These are phyloP conservation scores for Cryptomeria japonica DNA, from an alignment of 75 land plant genomes.

Conservation along the genomic window DNA sequence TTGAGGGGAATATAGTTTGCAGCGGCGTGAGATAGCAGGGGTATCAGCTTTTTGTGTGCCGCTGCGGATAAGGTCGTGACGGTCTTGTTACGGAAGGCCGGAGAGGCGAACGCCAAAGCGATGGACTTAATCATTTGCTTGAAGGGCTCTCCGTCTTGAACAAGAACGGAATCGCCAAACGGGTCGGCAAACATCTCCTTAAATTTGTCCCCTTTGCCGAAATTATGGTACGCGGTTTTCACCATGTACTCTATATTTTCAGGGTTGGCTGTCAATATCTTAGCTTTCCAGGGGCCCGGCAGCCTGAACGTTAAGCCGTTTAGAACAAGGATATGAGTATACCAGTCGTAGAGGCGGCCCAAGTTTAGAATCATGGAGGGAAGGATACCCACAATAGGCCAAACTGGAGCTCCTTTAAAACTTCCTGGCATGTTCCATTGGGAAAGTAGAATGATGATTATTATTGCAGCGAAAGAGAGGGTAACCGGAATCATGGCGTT, in stretches of 20 bases:
- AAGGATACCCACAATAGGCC: slow-evolving; percentile 66
- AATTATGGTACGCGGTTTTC: slow-evolving; percentile 60
- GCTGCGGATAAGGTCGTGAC: background rate
- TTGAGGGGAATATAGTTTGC: slow-evolving; percentile 1
- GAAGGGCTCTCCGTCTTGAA: slow-evolving; percentile 55
- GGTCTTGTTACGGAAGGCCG: background rate
- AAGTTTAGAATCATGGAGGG: slow-evolving; percentile 66
- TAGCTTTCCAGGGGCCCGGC: slow-evolving; percentile 52
- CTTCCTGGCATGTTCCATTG: too few relatives aligned
- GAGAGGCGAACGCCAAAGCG: background rate
- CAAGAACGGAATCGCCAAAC: slow-evolving; percentile 68
- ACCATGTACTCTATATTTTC: slow-evolving; percentile 76
- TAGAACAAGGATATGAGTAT: slow-evolving; percentile 37
- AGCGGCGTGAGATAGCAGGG: background rate
- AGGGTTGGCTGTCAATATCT: slow-evolving; percentile 64
- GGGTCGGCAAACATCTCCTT: slow-evolving; percentile 45
- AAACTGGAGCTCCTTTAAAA: background rate
- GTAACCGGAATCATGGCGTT: too few relatives aligned
- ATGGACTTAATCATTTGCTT: background rate
- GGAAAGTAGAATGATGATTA: too few relatives aligned
- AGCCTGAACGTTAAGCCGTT: slow-evolving; percentile 72
- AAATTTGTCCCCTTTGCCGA: slow-evolving; percentile 68
- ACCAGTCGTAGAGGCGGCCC: slow-evolving; percentile 70
- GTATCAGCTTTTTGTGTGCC: background rate
- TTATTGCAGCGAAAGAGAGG: too few relatives aligned